Base-by-base conservation (phyloP, 495 filamentous ascomycete species). In the Cudoniella acicularis region DNA sequence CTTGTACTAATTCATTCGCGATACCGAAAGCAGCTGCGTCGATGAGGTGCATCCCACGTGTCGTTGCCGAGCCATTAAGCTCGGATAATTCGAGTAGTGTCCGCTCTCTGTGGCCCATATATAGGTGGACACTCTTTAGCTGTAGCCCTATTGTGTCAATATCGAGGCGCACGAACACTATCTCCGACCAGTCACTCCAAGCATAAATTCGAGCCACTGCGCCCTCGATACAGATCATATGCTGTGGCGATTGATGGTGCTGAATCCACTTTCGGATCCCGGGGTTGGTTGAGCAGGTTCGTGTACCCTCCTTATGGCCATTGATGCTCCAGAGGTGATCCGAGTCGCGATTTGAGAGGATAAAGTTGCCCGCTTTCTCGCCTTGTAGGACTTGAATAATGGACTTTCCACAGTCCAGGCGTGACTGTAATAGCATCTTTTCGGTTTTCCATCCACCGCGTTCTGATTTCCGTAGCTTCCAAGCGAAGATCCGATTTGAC, bases 161-260 rank as follows among this genome's bases (percentile, higher is more conserved):
- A 23, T 26, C 50, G 22, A 65, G 49, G 56, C 25, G 43, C 2
- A 68, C 26, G n/a, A 1, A 66, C 21, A 56, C 50, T 18, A 69
- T 27, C 55, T 69, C 65, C 22, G 64, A 67, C 64, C 67, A 65
- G 51, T 69, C 61, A 48, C 21, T 56, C 67, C 67, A 69, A 43
- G 51, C 10, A 43, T 64, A 67, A 53, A 68, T 52, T 25, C 48
- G 24, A 53, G 64, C 66, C 11, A 10, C 40, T 56, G 57, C 42
- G 16, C 52, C 64, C 42, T 69, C 67, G 47, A 63, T 50, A 52
- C 65, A 69, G 40, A 67, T 65, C 26, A 69, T 57, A 26, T 62
- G 67, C 23, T 48, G 40, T n/a, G 49, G 30, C 13, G 54, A 62
- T 16, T 62, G 10, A 2, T 23, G 60, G 42, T 60, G 61, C 53